A percentile compares a stretch with the other conserved stretches of the same genome.
These are phyloP conservation scores for Rosa hybrid DNA, from an alignment of 331 rosid species.

Conservation along the genomic window DNA sequence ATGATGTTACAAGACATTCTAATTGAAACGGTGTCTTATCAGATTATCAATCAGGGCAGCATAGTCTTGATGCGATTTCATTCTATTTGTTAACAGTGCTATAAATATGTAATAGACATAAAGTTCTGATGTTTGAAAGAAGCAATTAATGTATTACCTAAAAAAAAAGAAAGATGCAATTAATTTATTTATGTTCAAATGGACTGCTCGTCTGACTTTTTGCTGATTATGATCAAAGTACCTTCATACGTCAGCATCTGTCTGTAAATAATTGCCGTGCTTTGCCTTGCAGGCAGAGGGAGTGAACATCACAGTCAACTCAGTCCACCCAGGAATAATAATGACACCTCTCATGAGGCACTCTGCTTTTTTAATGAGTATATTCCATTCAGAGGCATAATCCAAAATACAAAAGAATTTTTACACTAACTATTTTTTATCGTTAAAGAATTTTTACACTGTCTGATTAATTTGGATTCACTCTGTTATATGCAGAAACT, in stretches of 20 bases:
- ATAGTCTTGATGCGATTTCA: no score
- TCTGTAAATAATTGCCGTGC: background rate
- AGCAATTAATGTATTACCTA: no score
- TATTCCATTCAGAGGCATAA: slow-evolving; percentile 7
- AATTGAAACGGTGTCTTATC: background rate
- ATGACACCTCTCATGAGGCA: slow-evolving; percentile 99
- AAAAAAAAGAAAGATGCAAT: background rate
- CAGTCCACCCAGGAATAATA: slow-evolving; percentile 90
- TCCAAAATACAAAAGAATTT: background rate
- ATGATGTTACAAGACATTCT: background rate
- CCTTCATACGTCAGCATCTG: background rate
- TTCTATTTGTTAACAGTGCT: no score
- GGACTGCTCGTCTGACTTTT: background rate
- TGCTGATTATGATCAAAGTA: background rate
- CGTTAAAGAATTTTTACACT: background rate
- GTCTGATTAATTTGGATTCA: background rate
- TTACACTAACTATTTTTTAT: no score
- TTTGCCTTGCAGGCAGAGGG: slow-evolving; percentile 66
- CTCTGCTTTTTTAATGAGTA: slow-evolving; percentile 71
- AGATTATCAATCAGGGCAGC: no score
- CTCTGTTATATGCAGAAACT: slow-evolving; percentile 41
- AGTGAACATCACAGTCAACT: slow-evolving; percentile 71
- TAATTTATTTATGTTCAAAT: background rate
- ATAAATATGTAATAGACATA: no score
- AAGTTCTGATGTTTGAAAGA: no score